Percentiles rank a stretch among this genome's conserved stretches.
phyloP scores from a whole-genome alignment of 306 rosid genomes.

The Rosa lucieae region DNA sequence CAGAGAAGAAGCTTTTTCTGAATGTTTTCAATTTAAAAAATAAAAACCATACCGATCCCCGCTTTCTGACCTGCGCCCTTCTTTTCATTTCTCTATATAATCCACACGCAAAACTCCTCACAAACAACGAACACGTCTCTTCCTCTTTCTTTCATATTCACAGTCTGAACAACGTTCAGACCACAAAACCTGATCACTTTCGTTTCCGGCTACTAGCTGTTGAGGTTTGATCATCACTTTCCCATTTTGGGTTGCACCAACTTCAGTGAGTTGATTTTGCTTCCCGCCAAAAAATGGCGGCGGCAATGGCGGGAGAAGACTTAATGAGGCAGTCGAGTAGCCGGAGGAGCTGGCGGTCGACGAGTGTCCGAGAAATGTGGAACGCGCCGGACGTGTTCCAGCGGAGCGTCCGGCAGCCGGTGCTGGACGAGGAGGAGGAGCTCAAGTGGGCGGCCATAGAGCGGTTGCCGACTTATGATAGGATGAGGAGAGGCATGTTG shows the following conservation, averaged over 20 bases:
- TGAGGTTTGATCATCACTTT: too few species aligned
- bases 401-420: slow-evolving; percentile 39
- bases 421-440: slow-evolving; percentile 57
- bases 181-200: too few species aligned
- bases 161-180: slow-evolving; percentile 1
- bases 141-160: neutral
- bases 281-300: slow-evolving; percentile 25
- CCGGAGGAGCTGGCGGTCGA: slow-evolving; percentile 48
- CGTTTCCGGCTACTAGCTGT: too few species aligned
- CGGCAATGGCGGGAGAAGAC: slow-evolving; percentile 37
- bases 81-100: neutral
- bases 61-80: neutral
- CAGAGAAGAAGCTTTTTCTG: too few species aligned
- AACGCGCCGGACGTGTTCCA: slow-evolving; percentile 51
- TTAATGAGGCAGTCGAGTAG: slow-evolving; percentile 37
- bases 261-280: neutral
- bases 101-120: neutral
- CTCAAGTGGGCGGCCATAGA: slow-evolving; percentile 81
- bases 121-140: neutral
- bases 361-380: slow-evolving; percentile 53
- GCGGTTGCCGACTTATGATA: slow-evolving; percentile 66
- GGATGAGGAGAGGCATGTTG: slow-evolving; percentile 61
- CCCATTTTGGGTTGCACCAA: neutral
- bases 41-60: too few species aligned
- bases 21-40: too few species aligned